Conservation (phyloP, 352 stramenopile species). For the Phytophthora chlamydospora region DNA sequence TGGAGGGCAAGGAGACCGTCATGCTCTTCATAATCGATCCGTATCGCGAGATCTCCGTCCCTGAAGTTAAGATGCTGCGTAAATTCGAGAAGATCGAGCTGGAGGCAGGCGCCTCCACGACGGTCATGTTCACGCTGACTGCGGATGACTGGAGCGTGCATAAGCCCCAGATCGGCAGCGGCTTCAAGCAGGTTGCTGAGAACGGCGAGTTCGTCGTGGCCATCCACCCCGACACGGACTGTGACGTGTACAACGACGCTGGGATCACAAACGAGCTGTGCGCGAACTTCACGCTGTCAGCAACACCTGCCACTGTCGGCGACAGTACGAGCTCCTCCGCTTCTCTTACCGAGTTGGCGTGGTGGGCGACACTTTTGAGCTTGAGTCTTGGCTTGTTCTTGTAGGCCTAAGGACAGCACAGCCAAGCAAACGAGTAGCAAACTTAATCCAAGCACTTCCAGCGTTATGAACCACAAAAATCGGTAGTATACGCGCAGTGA, state of each 20-base stretch:
- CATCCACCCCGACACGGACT: slow-evolving; percentile 69
- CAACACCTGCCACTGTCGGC: slow-evolving; percentile 10
- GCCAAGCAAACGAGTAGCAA: no score
- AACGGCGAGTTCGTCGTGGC: slow-evolving; percentile 69
- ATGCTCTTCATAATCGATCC: slow-evolving; percentile 80
- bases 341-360: slow-evolving; percentile 2
- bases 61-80: slow-evolving; percentile 82
- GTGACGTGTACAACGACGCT: slow-evolving; percentile 55
- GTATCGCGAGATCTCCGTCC: slow-evolving; percentile 59
- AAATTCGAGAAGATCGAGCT: slow-evolving; percentile 80
- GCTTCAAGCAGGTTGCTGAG: slow-evolving; percentile 65
- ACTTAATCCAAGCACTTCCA: not conserved
- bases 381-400: slow-evolving; percentile 7
- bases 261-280: slow-evolving; percentile 42
- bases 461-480: not conserved
- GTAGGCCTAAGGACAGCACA: not conserved
- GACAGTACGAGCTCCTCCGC: slow-evolving; percentile 19
- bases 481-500: slow-evolving; percentile 9
- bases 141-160: slow-evolving; percentile 64
- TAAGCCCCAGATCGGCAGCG: slow-evolving; percentile 57
- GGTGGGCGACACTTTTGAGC: slow-evolving; percentile 18
- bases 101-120: slow-evolving; percentile 30
- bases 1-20: slow-evolving; percentile 71
- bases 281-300: slow-evolving; percentile 45
- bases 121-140: slow-evolving; percentile 46